Base-by-base conservation (phyloP, 192 early-diverging fungal species). In the Coemansia sp. region DNA sequence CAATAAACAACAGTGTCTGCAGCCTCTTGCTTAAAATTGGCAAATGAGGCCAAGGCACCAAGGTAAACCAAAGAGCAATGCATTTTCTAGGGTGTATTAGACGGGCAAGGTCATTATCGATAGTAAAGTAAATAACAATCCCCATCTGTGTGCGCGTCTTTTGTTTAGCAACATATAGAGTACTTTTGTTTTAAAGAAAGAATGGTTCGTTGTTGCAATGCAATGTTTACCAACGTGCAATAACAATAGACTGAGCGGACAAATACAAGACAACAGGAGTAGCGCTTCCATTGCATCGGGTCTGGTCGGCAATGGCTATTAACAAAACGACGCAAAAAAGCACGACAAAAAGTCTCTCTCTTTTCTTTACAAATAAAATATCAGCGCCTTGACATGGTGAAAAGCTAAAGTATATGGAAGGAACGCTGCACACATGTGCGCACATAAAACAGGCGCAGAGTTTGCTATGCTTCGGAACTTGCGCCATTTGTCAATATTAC, bases 401-500 rank as follows among this genome's bases (percentile, higher is more conserved):
- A 52, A 52, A 9, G 3, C 49, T 22, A 52, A 21, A 7, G 9
- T 6, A 16, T 48, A n/a, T 6, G 47, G 22, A 6, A 52, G 8
- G 22, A 45, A 5, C 43, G 1, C 43, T 9, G 49, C 22, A 21
- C 11, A 6, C 49, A 52, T 52, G 49, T 52, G 49, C 49, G 49
- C 49, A 52, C 11, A 52, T 52, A 52, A 52, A 52, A 22, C 8
- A 9, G 13, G 13, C 43, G 32, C 32, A 32, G 32, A 3, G 10
- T 48, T 1, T 16, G 15, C n/a, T 6, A 12, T n/a, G 47, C 15
- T 16, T n/a, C 47, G n/a, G 39, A 7, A 22, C 56, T 58, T 7
- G 56, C 56, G 56, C 56, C 13, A 58, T 58, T 58, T 58, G 56
- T 58, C 56, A 58, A 58, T 58, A 58, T 58, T 58, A 36, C 56